Percentiles rank a stretch among this genome's conserved stretches.
These are phyloP conservation scores for Multifurca ochricompacta DNA, from an alignment of 768 basidiomycete genomes.

Conservation along the genomic window DNA sequence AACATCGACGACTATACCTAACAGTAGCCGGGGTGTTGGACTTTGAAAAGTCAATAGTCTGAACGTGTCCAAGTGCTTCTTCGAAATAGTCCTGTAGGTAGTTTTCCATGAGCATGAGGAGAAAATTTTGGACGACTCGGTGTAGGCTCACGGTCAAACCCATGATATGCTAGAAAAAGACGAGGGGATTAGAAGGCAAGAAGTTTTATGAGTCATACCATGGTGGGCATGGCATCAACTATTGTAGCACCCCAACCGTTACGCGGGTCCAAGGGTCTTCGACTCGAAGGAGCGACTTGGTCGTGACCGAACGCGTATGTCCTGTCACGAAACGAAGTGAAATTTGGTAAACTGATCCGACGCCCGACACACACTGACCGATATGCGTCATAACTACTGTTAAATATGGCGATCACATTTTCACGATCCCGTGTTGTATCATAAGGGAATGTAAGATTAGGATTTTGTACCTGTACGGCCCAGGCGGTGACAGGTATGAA, in stretches of 20 bases:
- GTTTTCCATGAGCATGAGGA: background rate
- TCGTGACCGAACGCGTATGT: conserved; percentile 54
- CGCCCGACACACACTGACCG: conserved; percentile 36
- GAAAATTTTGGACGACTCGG: background rate
- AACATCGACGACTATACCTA: conserved; percentile 30
- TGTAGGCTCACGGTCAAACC: conserved; percentile 36
- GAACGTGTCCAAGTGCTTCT: conserved; percentile 47
- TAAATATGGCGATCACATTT: no score
- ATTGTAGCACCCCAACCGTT: conserved; percentile 54
- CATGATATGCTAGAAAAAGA: conserved; percentile 48
- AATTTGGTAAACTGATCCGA: no score
- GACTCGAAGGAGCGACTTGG: conserved; percentile 43
- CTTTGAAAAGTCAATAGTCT: conserved; percentile 46
- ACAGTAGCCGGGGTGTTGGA: conserved; percentile 40
- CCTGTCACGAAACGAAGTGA: conserved; percentile 30
- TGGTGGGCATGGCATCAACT: conserved; percentile 52
- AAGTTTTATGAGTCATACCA: conserved; percentile 32
- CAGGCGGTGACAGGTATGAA: no score
- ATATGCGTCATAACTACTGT: no score
- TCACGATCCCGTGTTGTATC: conserved; percentile 26
- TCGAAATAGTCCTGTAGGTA: conserved; percentile 40
- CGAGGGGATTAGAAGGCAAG: conserved; percentile 35
- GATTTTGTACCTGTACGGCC: no score
- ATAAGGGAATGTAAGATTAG: no score
- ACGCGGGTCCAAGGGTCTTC: conserved; percentile 32